Evolutionary conservation across 2,329 filamentous ascomycete species (phyloP).

Genomic region (Berkeleyomyces rouxiae): DNA sequence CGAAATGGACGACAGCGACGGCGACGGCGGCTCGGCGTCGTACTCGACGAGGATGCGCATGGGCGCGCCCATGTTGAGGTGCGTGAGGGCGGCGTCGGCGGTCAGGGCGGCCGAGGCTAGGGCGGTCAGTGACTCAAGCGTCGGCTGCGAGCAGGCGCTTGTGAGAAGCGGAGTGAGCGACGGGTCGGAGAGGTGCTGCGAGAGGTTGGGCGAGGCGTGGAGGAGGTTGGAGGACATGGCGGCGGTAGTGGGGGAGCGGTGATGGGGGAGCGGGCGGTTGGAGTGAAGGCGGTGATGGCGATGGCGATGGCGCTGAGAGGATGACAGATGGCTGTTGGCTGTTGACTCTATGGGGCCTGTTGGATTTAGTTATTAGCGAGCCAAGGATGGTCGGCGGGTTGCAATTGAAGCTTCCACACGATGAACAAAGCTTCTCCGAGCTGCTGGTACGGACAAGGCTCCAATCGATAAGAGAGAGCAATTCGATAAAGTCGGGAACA

Average conservation of each 20-base stretch:
- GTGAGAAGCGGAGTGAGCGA: slow-evolving; percentile 41
- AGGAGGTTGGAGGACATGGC: slow-evolving; percentile 6
- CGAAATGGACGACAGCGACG: neutral
- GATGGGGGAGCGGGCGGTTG: neutral
- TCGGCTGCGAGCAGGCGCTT: slow-evolving; percentile 28
- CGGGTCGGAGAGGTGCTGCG: slow-evolving; percentile 40
- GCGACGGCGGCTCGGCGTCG: slow-evolving; percentile 1
- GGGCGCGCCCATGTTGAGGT: slow-evolving; percentile 36
- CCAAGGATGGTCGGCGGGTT: neutral
- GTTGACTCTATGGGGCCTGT: neutral
- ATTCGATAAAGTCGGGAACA: neutral
- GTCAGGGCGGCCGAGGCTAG: slow-evolving; percentile 37
- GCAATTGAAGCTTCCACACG: neutral
- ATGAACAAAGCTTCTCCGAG: neutral
- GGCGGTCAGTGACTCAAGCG: slow-evolving; percentile 33
- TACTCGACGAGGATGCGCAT: slow-evolving; percentile 41
- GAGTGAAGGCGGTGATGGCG: neutral
- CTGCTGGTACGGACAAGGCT: neutral
- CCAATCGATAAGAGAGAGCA: neutral
- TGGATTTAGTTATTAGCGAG: neutral
- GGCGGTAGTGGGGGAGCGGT: neutral
- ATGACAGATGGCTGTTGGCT: neutral
- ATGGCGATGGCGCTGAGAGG: neutral
- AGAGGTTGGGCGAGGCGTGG: slow-evolving; percentile 14
- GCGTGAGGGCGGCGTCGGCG: slow-evolving; percentile 34